Evolutionary conservation across 225 moss, liverwort and hornwort species (phyloP), one percentile per base, ranked within the genome.

Genomic region (Takakia lepidozioides): DNA sequence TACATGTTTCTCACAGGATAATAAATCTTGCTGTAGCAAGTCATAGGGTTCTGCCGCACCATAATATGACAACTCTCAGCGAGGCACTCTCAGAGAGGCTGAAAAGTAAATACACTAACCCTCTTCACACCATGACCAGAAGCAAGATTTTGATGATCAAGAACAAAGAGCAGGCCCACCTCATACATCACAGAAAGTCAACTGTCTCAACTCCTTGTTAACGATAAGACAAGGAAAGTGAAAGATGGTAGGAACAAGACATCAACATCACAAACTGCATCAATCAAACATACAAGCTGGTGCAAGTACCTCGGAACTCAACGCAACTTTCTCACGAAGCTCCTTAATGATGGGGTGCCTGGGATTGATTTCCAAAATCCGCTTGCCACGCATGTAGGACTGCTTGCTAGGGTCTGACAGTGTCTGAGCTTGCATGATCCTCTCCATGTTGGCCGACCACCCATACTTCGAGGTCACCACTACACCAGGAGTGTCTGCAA

Each of bases 371-470:
- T 95, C 89, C 14, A 95, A 29, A 19, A 66, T 86, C 35, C 82
- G 63, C 61, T 85, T 86, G 55, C 69, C 81, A 40, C 69, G 75
- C 86, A 95, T 86, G 44, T 80, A 76, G 25, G 62, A 70, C 60
- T 82, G 75, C 58, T 89, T 89, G 11, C 76, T 80, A 9, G 71
- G 65, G 29, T 95, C 89, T 21, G 80, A 63, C 27, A 95, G 60
- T 0, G 82, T 86, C 63, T 95, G 89, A 18, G 89, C 81, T 49
- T 79, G 63, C 84, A 95, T 82, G 15, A 95, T 84, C 4, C 75
- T 56, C 49, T 95, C 89, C 86, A 89, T 95, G 25, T 95, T 95
- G 23, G 86, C 81, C 30, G 86, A 89, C 93, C 93, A 89, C 37
- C 89, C 82, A 24, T 42, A 68, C 48, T 89, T 86, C 2, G 93